Base-by-base conservation (phyloP, 305 asterid species). In the Euphrasia arctica region DNA sequence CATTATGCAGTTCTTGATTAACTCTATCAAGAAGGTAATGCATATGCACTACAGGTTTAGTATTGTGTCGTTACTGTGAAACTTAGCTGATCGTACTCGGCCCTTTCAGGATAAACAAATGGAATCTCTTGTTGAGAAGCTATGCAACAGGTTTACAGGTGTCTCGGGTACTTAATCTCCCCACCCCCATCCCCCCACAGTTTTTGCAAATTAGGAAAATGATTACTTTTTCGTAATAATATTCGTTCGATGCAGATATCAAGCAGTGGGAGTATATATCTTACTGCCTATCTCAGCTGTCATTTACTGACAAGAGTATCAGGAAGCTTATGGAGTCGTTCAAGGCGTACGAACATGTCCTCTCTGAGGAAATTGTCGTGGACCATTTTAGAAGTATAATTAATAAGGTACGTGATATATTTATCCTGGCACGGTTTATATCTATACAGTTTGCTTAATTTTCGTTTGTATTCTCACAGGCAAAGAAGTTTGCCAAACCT, bases 61-160 rank as follows among this genome's bases (percentile, higher is more conserved):
- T 51, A 41, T 69, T 25, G 60, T 6, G 34, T 50, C 67, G 57
- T 67, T 47, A 15, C 9, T n/a, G 52, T 52, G 67, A 68, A 41
- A 45, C 27, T 58, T 51, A 62, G 50, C 59, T 62, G 62, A 74
- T 39, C 43, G 11, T 54, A 59, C 27, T 32, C 67, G 31, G 64
- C 31, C 60, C 69, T 67, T 73, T 74, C 77, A 92, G 98, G 97
- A 92, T 77, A 92, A 87, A 75, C 98, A 92, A 88, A 88, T 92
- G 96, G 98, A 92, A 78, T 72, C 96, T 60, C 96, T 92, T 67
- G 98, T 92, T 14, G 98, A 92, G 68, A 92, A 92, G 77, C 87
- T 92, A 66, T 87, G 91, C 86, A 82, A 87, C 67, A 87, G 98
- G 80, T 83, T 92, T 69, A 73, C 86, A 57, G 98, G 98, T 43